Percentiles rank a stretch among this genome's conserved stretches.
phyloP scores from a whole-genome alignment of 2,329 filamentous ascomycete genomes.

The Neoascochyta sp. region DNA sequence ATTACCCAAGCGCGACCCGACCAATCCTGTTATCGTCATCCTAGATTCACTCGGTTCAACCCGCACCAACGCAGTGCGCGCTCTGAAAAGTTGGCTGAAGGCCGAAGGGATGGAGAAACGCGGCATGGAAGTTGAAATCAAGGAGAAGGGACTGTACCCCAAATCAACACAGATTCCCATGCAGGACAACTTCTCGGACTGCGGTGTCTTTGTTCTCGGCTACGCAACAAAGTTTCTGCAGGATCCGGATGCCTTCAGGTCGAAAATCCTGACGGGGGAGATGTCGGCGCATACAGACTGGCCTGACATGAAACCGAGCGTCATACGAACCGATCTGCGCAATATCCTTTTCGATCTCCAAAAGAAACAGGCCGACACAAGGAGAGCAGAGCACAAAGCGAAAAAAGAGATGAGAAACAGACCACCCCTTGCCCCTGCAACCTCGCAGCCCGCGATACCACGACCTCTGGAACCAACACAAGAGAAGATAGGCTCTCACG shows the following conservation, averaged over 20 bases:
- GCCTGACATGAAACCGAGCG: conserved; percentile 51
- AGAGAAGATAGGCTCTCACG: too few species aligned
- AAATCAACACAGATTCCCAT: conserved; percentile 62
- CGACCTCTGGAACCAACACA: too few species aligned
- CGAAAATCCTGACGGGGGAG: conserved; percentile 62
- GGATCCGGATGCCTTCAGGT: conserved; percentile 67
- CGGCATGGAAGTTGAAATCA: conserved; percentile 46
- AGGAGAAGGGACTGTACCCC: conserved; percentile 61
- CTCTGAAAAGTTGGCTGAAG: conserved; percentile 72
- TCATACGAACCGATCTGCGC: conserved; percentile 64
- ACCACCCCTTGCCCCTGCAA: too few species aligned
- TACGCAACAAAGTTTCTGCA: conserved; percentile 81
- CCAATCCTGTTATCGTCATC: conserved; percentile 68
- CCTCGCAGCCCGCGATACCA: too few species aligned
- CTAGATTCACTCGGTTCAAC: conserved; percentile 78
- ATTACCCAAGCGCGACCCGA: conserved; percentile 29
- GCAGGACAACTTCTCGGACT: conserved; percentile 84
- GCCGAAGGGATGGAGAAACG: conserved; percentile 67
- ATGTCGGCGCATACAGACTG: conserved; percentile 56
- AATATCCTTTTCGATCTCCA: conserved; percentile 62
- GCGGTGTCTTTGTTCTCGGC: conserved; percentile 78
- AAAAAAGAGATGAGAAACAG: too few species aligned
- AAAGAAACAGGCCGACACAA: conserved; percentile 40
- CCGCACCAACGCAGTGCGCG: conserved; percentile 56
- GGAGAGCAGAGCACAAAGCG: conserved; percentile 11